These are phyloP conservation scores for Zasmidium citrigriseum DNA, from an alignment of 2,329 filamentous ascomycete species.

Conservation along the genomic window DNA sequence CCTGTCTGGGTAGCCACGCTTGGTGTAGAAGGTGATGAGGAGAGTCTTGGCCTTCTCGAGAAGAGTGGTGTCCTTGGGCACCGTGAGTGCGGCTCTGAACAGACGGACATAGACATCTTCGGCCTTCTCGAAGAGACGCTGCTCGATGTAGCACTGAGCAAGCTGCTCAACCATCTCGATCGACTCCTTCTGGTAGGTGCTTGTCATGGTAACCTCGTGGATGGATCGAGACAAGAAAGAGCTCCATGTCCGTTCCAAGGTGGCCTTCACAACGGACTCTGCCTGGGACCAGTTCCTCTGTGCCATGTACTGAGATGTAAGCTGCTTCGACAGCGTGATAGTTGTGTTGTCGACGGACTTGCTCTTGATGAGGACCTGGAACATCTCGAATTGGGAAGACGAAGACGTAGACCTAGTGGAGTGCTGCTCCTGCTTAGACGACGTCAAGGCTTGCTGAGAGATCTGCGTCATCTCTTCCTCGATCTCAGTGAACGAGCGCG, in stretches of 20 bases:
- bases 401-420: slow-evolving; percentile 39
- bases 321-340: slow-evolving; percentile 43
- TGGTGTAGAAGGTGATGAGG: slow-evolving; percentile 41
- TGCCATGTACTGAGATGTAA: slow-evolving; percentile 45
- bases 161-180: slow-evolving; percentile 51
- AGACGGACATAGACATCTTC: slow-evolving; percentile 42
- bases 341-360: slow-evolving; percentile 44
- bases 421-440: slow-evolving; percentile 38
- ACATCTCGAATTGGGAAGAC: slow-evolving; percentile 46
- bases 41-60: slow-evolving; percentile 38
- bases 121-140: slow-evolving; percentile 39
- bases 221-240: slow-evolving; percentile 48
- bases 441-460: slow-evolving; percentile 36
- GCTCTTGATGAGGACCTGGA: slow-evolving; percentile 43
- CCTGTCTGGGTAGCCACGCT: slow-evolving; percentile 40
- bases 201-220: slow-evolving; percentile 42
- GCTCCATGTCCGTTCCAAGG: slow-evolving; percentile 50
- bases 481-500: slow-evolving; percentile 43
- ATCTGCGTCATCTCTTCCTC: slow-evolving; percentile 44
- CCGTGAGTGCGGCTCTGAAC: slow-evolving; percentile 40
- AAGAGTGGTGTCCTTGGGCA: slow-evolving; percentile 26
- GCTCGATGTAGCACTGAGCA: slow-evolving; percentile 47
- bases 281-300: slow-evolving; percentile 52
- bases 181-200: slow-evolving; percentile 46
- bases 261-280: slow-evolving; percentile 46